phyloP scores from a whole-genome alignment of 2,329 filamentous ascomycete species.

The Fusarium sp. region DNA sequence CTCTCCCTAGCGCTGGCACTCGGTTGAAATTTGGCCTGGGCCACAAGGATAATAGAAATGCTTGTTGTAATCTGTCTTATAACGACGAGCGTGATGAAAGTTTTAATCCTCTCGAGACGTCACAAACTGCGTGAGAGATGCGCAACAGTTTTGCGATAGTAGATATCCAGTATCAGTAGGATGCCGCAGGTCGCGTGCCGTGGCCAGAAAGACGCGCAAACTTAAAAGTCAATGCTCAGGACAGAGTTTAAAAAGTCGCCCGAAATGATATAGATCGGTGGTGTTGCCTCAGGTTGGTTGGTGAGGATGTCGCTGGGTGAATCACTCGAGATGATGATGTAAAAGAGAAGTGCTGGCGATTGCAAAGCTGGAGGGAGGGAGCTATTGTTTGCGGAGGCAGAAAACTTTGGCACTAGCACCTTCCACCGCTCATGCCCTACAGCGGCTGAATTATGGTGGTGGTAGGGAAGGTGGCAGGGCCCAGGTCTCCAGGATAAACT shows the following conservation, averaged over 20 bases:
- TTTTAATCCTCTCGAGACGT: neutral
- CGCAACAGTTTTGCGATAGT: conserved; percentile 25
- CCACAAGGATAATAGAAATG: conserved; percentile 8
- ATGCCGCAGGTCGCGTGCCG: conserved; percentile 34
- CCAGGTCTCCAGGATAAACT: conserved; percentile 19
- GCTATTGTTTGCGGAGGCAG: conserved; percentile 35
- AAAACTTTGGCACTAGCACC: conserved; percentile 43
- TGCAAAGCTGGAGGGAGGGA: conserved; percentile 30
- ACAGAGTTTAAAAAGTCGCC: neutral
- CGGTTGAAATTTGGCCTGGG: conserved; percentile 8
- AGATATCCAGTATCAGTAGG: conserved; percentile 25
- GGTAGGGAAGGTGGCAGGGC: conserved; percentile 13
- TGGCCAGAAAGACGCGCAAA: conserved; percentile 14
- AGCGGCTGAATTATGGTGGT: conserved; percentile 23
- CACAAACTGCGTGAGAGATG: conserved; percentile 2
- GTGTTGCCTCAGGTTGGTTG: neutral
- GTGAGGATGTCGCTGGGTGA: neutral
- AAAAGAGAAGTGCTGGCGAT: conserved; percentile 33
- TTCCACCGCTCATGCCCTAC: conserved; percentile 36
- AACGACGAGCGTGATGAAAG: neutral
- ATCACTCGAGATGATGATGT: conserved; percentile 42
- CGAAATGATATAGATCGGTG: neutral
- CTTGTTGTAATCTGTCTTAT: neutral
- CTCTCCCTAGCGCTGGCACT: conserved; percentile 18
- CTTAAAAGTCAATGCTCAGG: conserved; percentile 1